Evolutionary conservation across 2,329 filamentous ascomycete species (phyloP).

Genomic region (Neonectria neomacrospora): DNA sequence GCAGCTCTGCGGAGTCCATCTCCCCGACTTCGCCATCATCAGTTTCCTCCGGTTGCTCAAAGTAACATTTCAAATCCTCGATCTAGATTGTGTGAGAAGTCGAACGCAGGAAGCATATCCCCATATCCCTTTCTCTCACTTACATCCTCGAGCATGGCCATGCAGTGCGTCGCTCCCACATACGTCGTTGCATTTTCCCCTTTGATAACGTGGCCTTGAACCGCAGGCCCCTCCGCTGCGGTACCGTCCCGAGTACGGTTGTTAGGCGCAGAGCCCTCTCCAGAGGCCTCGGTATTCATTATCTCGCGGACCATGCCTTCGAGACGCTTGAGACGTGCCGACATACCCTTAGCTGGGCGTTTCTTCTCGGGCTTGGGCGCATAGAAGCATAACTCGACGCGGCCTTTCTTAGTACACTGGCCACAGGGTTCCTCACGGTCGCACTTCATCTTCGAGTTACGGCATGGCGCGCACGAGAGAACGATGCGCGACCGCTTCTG

Average conservation of each 20-base stretch:
- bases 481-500: constrained; percentile 61
- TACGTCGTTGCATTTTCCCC: constrained; percentile 60
- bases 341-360: constrained; percentile 60
- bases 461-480: constrained; percentile 64
- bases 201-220: constrained; percentile 56
- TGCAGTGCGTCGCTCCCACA: constrained; percentile 69
- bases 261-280: not conserved
- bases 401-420: constrained; percentile 63
- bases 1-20: constrained; percentile 53
- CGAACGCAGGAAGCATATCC: too few relatives aligned
- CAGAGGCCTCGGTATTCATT: constrained; percentile 55
- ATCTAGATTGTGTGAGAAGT: constrained; percentile 54
- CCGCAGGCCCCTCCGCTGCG: constrained; percentile 35
- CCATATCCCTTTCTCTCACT: constrained; percentile 39
- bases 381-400: constrained; percentile 59
- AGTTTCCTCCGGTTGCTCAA: constrained; percentile 58
- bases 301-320: constrained; percentile 68
- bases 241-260: constrained; percentile 10
- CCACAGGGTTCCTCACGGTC: constrained; percentile 63
- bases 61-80: constrained; percentile 68
- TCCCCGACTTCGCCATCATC: constrained; percentile 52
- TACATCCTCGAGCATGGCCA: constrained; percentile 70
- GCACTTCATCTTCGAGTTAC: constrained; percentile 66
- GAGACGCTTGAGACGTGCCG: constrained; percentile 63
- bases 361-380: constrained; percentile 57